These are phyloP conservation scores for Trypanosoma caninum DNA, from an alignment of 208 protist species.

Conservation along the genomic window DNA sequence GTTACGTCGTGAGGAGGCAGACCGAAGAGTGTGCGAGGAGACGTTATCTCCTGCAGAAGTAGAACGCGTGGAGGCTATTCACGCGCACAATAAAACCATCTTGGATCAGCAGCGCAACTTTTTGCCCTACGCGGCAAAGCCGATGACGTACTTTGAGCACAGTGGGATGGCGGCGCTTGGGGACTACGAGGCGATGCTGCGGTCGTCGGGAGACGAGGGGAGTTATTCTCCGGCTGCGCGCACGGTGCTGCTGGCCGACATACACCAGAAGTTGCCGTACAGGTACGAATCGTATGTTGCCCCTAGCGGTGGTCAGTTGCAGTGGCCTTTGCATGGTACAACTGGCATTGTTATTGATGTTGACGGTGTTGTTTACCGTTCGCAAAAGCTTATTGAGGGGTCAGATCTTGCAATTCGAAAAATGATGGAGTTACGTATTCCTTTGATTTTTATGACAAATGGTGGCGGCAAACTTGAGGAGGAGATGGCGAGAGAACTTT, in stretches of 20 bases:
- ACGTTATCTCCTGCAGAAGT: conserved; percentile 38
- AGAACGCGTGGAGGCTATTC: conserved; percentile 40
- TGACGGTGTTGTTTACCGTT: conserved; percentile 76
- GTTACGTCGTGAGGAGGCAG: conserved; percentile 27
- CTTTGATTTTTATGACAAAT: conserved; percentile 87
- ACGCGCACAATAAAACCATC: conserved; percentile 41
- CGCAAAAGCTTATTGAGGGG: conserved; percentile 62
- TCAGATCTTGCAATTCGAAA: conserved; percentile 62
- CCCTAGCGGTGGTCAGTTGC: neutral
- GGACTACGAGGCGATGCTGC: conserved; percentile 45
- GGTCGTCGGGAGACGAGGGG: conserved; percentile 7
- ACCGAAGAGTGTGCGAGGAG: conserved; percentile 17
- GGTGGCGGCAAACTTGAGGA: conserved; percentile 57
- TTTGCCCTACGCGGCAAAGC: conserved; percentile 72
- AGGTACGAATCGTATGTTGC: conserved; percentile 50
- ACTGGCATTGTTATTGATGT: conserved; percentile 82
- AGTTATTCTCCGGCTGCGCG: conserved; percentile 45
- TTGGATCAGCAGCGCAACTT: conserved; percentile 51
- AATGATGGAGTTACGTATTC: conserved; percentile 61
- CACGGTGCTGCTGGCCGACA: conserved; percentile 43
- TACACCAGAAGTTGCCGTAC: conserved; percentile 77
- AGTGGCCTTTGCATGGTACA: conserved; percentile 78
- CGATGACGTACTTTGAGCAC: conserved; percentile 55
- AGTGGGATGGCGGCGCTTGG: conserved; percentile 75
- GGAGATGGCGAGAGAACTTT: conserved; percentile 73